A percentile compares a stretch with the other conserved stretches of the same genome.
Evolutionary conservation across 1,139 yeast species (phyloP).

Genomic region (Candida neerlandica): DNA sequence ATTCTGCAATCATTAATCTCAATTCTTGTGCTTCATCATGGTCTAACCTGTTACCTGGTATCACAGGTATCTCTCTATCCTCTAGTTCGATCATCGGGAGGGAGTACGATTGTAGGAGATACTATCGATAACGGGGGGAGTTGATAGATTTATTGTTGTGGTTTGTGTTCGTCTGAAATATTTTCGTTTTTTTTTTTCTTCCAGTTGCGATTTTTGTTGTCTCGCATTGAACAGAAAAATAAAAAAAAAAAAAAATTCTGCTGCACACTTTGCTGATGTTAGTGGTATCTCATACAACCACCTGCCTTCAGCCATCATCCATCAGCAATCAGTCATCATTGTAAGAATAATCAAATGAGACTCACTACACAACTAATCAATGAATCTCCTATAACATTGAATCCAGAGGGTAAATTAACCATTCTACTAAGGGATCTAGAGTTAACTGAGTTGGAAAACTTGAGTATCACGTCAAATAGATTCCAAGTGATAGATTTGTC

Average conservation of each 20-base stretch:
- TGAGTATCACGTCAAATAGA: conserved; percentile 33
- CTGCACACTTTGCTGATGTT: background rate
- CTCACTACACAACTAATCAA: conserved; percentile 37
- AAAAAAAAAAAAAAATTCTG: background rate
- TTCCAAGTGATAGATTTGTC: conserved; percentile 66
- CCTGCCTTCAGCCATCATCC: background rate
- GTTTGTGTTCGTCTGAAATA: conserved; percentile 3
- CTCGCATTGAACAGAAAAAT: background rate
- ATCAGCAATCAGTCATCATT: too few species aligned
- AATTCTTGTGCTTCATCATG: conserved; percentile 70
- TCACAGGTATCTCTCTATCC: conserved; percentile 72
- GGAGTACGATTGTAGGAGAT: background rate
- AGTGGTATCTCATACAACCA: background rate
- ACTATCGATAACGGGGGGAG: background rate
- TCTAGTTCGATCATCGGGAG: conserved; percentile 38
- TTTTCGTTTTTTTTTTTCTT: background rate
- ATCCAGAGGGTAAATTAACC: conserved; percentile 40
- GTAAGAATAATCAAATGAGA: conserved; percentile 28
- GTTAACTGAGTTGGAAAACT: conserved; percentile 39
- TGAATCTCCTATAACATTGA: conserved; percentile 35
- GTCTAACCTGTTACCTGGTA: conserved; percentile 81
- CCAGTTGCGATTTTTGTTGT: background rate
- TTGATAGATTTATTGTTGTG: background rate
- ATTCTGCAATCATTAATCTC: conserved; percentile 67
- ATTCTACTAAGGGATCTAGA: conserved; percentile 38